These are phyloP conservation scores for Chytriomyces confervae DNA, from an alignment of 192 early-diverging fungal species.

Conservation along the genomic window DNA sequence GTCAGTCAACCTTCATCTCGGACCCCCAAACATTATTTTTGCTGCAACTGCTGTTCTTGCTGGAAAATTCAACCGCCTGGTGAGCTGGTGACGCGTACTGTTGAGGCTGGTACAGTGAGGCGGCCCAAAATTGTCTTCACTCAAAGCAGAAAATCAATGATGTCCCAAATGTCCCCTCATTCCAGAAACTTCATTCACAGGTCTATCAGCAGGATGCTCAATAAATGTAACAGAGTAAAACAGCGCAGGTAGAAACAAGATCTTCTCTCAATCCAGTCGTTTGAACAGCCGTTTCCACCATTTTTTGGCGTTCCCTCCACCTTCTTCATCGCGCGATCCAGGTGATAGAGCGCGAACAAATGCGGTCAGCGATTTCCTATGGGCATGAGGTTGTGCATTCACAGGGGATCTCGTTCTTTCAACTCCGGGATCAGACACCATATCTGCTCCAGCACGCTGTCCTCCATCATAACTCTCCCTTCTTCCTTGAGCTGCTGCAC, in stretches of 20 bases:
- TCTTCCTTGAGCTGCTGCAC: neutral
- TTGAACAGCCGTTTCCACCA: conserved; percentile 1
- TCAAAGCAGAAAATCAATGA: neutral
- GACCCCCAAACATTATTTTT: no score
- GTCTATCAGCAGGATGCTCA: no score
- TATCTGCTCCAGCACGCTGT: neutral
- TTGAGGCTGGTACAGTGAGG: neutral
- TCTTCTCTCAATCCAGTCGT: neutral
- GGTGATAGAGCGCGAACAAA: conserved; percentile 8
- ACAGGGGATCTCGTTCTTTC: neutral
- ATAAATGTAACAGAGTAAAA: neutral
- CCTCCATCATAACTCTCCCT: neutral
- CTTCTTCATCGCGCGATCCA: neutral
- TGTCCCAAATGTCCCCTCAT: neutral
- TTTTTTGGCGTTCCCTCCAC: neutral
- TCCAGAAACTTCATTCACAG: no score
- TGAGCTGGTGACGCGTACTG: neutral
- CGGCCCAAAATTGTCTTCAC: neutral
- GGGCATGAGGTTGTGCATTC: neutral
- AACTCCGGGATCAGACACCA: neutral
- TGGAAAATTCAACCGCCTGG: neutral
- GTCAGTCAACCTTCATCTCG: no score
- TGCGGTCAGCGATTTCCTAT: conserved; percentile 20
- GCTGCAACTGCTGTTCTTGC: neutral
- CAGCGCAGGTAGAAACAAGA: neutral